Percentiles rank a stretch among this genome's conserved stretches.
Conservation (phyloP, 345 rosid genomes). For the Pugionium dolabratum region DNA sequence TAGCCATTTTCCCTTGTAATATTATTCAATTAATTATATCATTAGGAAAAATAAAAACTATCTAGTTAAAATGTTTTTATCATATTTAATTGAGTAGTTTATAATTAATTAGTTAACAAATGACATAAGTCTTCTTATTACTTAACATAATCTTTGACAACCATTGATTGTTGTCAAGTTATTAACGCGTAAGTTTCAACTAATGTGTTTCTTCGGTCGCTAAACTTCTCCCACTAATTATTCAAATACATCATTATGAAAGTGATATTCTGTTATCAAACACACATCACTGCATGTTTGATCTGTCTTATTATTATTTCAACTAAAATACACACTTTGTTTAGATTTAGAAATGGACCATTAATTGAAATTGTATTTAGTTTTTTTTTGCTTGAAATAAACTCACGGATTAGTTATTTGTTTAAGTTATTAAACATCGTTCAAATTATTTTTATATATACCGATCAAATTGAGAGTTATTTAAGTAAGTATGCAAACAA, state of each 20-base stretch:
- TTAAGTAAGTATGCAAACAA: too few relatives aligned
- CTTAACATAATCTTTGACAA: conserved; percentile 12
- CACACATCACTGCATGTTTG: conserved; percentile 31
- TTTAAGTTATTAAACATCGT: too few relatives aligned
- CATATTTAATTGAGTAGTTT: conserved; percentile 20
- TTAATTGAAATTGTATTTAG: background rate
- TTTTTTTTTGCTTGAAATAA: too few relatives aligned
- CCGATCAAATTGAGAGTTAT: too few relatives aligned
- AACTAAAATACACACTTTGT: background rate
- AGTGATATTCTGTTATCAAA: conserved; percentile 31
- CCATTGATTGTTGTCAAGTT: conserved; percentile 22
- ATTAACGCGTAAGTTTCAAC: conserved; percentile 36
- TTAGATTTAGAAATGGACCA: background rate
- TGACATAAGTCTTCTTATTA: conserved; percentile 25
- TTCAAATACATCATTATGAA: conserved; percentile 22
- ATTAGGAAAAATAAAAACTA: conserved; percentile 2
- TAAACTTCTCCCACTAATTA: conserved; percentile 17
- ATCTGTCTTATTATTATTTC: background rate
- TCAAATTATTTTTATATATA: too few relatives aligned
- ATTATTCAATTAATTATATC: conserved; percentile 13
- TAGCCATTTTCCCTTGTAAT: conserved; percentile 1
- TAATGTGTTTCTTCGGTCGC: conserved; percentile 33
- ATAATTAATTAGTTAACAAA: conserved; percentile 17
- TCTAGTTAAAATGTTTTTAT: background rate
- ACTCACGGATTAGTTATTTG: too few relatives aligned